phyloP scores from a whole-genome alignment of 805 yeast genomes.

The Metschnikowia lunata region DNA sequence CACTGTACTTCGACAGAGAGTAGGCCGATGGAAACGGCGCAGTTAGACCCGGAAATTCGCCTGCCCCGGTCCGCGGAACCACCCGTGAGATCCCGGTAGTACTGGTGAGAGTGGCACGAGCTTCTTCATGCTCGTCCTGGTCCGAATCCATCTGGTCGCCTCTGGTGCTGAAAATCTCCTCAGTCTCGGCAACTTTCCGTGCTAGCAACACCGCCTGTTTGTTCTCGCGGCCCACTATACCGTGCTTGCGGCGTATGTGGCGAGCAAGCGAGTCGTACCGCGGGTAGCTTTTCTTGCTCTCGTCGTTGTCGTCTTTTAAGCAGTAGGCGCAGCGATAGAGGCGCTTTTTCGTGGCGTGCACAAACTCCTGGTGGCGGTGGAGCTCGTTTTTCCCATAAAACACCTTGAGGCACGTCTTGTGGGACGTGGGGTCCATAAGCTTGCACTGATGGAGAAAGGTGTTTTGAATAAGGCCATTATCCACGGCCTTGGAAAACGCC shows the following conservation, averaged over 20 bases:
- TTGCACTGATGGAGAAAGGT: conserved; percentile 37
- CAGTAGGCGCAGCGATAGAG: conserved; percentile 41
- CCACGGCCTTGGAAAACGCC: conserved; percentile 9
- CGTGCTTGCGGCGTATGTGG: conserved; percentile 42
- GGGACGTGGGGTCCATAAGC: conserved; percentile 30
- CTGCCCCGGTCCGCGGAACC: too few species aligned
- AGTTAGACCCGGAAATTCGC: too few species aligned
- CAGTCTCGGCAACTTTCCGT: conserved; percentile 34
- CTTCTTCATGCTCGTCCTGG: neutral
- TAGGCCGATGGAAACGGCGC: too few species aligned
- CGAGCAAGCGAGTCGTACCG: conserved; percentile 43
- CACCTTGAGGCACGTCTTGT: conserved; percentile 33
- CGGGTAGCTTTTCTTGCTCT: conserved; percentile 39
- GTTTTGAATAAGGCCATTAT: conserved; percentile 8
- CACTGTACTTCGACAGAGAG: too few species aligned
- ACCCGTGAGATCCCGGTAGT: neutral
- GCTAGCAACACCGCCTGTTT: conserved; percentile 43
- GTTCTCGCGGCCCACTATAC: conserved; percentile 41
- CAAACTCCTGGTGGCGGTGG: conserved; percentile 43
- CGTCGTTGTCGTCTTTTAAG: conserved; percentile 23
- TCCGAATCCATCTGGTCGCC: neutral
- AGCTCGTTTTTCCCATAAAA: conserved; percentile 43
- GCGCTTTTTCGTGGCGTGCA: conserved; percentile 41
- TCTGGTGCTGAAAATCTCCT: conserved; percentile 1
- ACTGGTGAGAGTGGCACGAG: neutral